Evolutionary conservation across 345 rosid species (phyloP).

Genomic region (Melaleuca quinquenervia): DNA sequence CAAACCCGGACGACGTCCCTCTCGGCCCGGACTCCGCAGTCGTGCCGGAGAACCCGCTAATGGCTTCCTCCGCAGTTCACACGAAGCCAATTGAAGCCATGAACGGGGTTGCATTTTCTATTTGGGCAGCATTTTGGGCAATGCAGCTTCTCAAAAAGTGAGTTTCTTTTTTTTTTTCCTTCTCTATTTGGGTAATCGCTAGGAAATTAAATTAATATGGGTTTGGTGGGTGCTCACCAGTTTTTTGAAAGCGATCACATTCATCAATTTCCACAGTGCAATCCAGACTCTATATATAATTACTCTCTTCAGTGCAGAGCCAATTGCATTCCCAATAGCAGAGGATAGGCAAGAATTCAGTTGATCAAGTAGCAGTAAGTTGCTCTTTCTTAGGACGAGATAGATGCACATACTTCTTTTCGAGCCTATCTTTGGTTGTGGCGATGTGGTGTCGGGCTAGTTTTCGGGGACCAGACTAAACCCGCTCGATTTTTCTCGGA

Average conservation of each 20-base stretch:
- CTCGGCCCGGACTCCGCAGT: slow-evolving; percentile 35
- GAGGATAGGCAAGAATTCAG: too few relatives aligned
- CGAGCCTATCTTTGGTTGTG: background rate
- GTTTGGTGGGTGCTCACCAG: background rate
- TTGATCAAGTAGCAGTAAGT: background rate
- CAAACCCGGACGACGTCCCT: slow-evolving; percentile 49
- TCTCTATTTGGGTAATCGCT: background rate
- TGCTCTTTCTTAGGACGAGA: background rate
- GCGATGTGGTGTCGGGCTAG: background rate
- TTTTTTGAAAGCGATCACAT: background rate
- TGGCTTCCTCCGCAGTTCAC: slow-evolving; percentile 24
- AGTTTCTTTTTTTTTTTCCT: background rate
- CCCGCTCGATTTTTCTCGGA: background rate
- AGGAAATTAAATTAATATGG: background rate
- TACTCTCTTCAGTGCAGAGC: background rate
- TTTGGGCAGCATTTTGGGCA: slow-evolving; percentile 5
- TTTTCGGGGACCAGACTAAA: background rate
- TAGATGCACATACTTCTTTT: background rate
- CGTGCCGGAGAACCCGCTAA: slow-evolving; percentile 35
- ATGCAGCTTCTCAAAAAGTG: background rate
- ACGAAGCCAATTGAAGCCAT: background rate
- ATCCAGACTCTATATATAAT: background rate
- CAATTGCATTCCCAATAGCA: too few relatives aligned
- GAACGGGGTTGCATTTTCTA: background rate
- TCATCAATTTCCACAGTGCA: background rate